Evolutionary conservation across 2,329 filamentous ascomycete genomes (phyloP).

Genomic region (Zasmidium angulare): DNA sequence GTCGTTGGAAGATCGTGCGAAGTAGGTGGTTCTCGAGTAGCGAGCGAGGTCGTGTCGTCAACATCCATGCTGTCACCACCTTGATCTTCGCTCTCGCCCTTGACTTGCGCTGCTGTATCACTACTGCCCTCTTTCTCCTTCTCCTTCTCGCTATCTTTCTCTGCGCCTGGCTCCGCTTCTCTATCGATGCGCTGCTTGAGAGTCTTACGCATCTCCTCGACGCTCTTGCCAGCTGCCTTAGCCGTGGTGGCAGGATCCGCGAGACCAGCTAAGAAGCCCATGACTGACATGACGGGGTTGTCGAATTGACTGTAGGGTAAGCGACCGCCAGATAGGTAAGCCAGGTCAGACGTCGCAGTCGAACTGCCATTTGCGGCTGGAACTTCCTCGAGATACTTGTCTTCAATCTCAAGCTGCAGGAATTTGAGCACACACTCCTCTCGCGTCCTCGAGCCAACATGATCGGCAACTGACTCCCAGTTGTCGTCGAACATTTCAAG

Average conservation of each 20-base stretch:
- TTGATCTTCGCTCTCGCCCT: constrained; percentile 34
- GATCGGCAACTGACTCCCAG: constrained; percentile 89
- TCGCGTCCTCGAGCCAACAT: constrained; percentile 85
- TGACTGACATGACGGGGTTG: constrained; percentile 94
- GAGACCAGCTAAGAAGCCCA: constrained; percentile 88
- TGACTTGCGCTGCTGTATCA: constrained; percentile 52
- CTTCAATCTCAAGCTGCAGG: constrained; percentile 92
- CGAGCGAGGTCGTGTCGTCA: constrained; percentile 53
- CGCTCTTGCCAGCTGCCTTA: constrained; percentile 82
- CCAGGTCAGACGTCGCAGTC: constrained; percentile 49
- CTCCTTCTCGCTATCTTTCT: constrained; percentile 50
- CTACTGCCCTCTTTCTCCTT: constrained; percentile 33
- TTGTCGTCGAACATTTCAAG: constrained; percentile 93
- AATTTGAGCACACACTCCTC: constrained; percentile 98
- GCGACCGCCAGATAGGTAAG: constrained; percentile 68
- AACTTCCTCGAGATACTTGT: constrained; percentile 78
- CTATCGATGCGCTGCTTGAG: constrained; percentile 77
- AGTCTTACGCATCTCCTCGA: constrained; percentile 78
- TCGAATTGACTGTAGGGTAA: constrained; percentile 90
- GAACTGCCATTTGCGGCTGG: constrained; percentile 58
- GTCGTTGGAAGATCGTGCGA: constrained; percentile 61
- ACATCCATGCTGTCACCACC: constrained; percentile 55
- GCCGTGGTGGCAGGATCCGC: constrained; percentile 88
- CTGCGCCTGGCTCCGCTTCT: constrained; percentile 48
- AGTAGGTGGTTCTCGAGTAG: constrained; percentile 47